Percentiles rank a stretch among this genome's conserved stretches.
These are phyloP conservation scores for Monosporascus sp. DNA, from an alignment of 2,329 filamentous ascomycete genomes.

Conservation along the genomic window DNA sequence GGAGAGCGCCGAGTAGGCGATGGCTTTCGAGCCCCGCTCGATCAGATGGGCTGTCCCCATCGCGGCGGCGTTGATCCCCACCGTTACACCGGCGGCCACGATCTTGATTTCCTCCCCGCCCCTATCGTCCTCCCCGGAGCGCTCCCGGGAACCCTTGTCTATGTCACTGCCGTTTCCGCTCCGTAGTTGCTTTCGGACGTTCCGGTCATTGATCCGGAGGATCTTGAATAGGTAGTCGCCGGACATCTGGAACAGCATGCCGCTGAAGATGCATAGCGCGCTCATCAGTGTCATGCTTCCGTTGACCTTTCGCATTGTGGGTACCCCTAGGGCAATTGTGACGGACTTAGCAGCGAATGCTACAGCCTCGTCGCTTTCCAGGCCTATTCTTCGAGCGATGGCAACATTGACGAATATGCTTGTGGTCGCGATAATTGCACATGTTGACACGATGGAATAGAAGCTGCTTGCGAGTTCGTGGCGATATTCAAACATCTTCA, in stretches of 20 bases:
- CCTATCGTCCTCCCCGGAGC: background rate
- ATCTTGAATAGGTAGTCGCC: slow-evolving; percentile 22
- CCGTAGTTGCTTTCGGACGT: background rate
- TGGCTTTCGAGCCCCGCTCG: slow-evolving; percentile 45
- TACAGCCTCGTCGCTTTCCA: slow-evolving; percentile 21
- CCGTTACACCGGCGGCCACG: slow-evolving; percentile 45
- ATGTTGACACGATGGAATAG: slow-evolving; percentile 21
- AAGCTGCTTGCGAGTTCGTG: slow-evolving; percentile 23
- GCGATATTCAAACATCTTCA: slow-evolving; percentile 31
- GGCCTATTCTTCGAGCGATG: slow-evolving; percentile 18
- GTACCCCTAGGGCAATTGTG: slow-evolving; percentile 26
- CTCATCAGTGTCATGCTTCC: slow-evolving; percentile 26
- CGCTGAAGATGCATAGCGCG: slow-evolving; percentile 24
- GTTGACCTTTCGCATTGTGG: slow-evolving; percentile 20
- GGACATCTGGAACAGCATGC: slow-evolving; percentile 26
- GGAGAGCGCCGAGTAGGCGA: slow-evolving; percentile 50
- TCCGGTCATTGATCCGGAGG: slow-evolving; percentile 18
- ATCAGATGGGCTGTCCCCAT: slow-evolving; percentile 56
- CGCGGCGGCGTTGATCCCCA: slow-evolving; percentile 55
- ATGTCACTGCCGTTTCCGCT: background rate
- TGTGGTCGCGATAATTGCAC: slow-evolving; percentile 14
- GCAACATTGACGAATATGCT: slow-evolving; percentile 25
- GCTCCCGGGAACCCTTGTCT: slow-evolving; percentile 1
- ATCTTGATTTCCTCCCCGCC: slow-evolving; percentile 22
- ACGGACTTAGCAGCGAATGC: slow-evolving; percentile 26